Evolutionary conservation across 2,329 filamentous ascomycete genomes (phyloP).

Genomic region (Colletotrichum chrysophilum): DNA sequence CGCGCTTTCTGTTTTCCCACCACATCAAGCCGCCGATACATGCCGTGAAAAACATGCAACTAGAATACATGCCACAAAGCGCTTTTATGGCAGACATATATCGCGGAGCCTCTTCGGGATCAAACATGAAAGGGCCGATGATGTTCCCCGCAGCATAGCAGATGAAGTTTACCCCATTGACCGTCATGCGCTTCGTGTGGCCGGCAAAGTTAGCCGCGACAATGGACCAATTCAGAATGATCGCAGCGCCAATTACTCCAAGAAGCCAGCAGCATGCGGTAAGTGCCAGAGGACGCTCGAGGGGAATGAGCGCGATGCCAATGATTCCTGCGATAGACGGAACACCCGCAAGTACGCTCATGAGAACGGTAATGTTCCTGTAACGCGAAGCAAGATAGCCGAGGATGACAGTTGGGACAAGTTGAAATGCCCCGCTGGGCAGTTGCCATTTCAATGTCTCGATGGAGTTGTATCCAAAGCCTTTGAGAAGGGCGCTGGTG

Average conservation of each 20-base stretch:
- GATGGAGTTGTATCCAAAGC: not conserved
- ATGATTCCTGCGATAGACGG: constrained; percentile 48
- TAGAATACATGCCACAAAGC: not conserved
- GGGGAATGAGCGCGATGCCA: constrained; percentile 51
- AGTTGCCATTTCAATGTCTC: not conserved
- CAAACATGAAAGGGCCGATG: constrained; percentile 38
- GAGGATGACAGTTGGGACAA: not conserved
- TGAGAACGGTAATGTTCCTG: not conserved
- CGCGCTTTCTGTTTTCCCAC: not conserved
- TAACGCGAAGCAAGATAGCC: not conserved
- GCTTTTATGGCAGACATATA: not conserved
- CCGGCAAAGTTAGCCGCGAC: constrained; percentile 51
- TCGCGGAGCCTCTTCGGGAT: not conserved
- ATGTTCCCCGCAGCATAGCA: constrained; percentile 55
- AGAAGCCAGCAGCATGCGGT: constrained; percentile 60
- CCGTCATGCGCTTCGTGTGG: constrained; percentile 55
- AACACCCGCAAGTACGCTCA: not conserved
- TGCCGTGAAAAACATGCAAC: not conserved
- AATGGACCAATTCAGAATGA: constrained; percentile 57
- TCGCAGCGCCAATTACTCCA: constrained; percentile 52
- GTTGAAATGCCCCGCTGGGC: not conserved
- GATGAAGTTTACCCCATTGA: constrained; percentile 54
- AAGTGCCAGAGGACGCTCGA: constrained; percentile 50
- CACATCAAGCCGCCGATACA: not conserved
- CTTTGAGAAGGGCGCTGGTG: not conserved